Evolutionary conservation across 1,284 basidiomycete genomes (phyloP).

Genomic region (Ustilago shanxiensis): DNA sequence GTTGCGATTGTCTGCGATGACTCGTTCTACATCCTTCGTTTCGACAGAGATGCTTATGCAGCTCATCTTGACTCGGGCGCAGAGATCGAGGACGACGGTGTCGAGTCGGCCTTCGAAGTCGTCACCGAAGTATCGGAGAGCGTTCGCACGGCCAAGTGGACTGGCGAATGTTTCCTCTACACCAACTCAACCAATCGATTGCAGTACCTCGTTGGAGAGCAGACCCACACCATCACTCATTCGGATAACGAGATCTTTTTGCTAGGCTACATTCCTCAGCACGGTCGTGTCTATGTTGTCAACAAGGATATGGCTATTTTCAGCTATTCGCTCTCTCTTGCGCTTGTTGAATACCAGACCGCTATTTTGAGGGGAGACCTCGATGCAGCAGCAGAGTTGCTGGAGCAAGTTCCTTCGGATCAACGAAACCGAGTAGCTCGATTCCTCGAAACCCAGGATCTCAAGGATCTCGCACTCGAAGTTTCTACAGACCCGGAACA

Average conservation of each 20-base stretch:
- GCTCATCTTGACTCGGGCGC: constrained; percentile 81
- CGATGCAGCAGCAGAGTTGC: constrained; percentile 83
- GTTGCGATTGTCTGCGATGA: constrained; percentile 91
- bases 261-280: constrained; percentile 92
- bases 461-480: constrained; percentile 89
- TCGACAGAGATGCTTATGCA: constrained; percentile 89
- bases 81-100: constrained; percentile 89
- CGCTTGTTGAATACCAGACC: constrained; percentile 95
- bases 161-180: constrained; percentile 98
- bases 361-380: constrained; percentile 91
- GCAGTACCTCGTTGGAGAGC: constrained; percentile 93
- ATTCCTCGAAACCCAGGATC: constrained; percentile 89
- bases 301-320: constrained; percentile 86
- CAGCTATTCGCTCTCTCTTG: constrained; percentile 85
- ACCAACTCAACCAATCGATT: constrained; percentile 89
- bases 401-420: constrained; percentile 85
- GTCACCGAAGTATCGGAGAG: constrained; percentile 89
- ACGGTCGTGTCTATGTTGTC: constrained; percentile 92
- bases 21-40: constrained; percentile 92
- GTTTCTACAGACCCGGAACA: constrained; percentile 94
- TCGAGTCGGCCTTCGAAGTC: constrained; percentile 96
- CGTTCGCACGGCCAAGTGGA: constrained; percentile 95
- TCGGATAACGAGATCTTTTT: constrained; percentile 81
- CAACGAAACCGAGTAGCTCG: constrained; percentile 93
- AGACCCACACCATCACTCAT: constrained; percentile 84